Base-by-base conservation (phyloP, 2,329 filamentous ascomycete genomes). In the Ilyonectria mors-panacis region DNA sequence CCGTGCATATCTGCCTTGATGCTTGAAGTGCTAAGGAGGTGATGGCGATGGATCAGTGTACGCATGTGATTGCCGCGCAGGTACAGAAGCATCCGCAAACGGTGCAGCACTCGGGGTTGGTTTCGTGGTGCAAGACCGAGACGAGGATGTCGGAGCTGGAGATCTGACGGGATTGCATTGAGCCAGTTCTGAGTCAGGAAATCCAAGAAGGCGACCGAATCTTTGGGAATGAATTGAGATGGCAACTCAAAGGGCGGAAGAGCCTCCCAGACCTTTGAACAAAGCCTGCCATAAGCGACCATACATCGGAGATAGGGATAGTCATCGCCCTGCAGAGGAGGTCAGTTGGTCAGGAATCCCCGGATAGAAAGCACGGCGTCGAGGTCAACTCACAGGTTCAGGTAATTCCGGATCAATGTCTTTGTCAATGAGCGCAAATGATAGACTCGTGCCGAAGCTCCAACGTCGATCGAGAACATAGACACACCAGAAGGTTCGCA, bases 391-490 rank as follows among this genome's bases (percentile, higher is more conserved):
- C 66, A 78, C 84, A 1, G 83, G 83, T 58, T 85, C 81, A 0
- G 83, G 83, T 2, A 87, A 69, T 39, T 82, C 80, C 0, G 84
- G 83, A 56, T 87, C 85, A 66, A 87, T 84, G 54, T 86, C 85
- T 1, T 81, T 80, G 58, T 87, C 85, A 13, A 83, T 78, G 10
- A 87, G 78, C 0, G 82, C 81, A 69, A 86, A 87, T 0, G 85
- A 85, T n/a, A 87, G 70, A 8, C 85, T 84, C 0, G 84, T 86
- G 2, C 85, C 85, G 35, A 87, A 85, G 10, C 84, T 86, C 83
- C 84, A 87, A 21, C 85, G 82, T 1, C 85, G 82, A 58, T 87
- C 85, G 0, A 87, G 79, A 0, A 85, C 82, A 59, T 87, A 87
- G 23, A 86, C 83, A 33, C 81, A 85, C 84, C 85, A 87, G 66